Conservation (phyloP, 257 asterid genomes). For the Eucommia ulmoides region DNA sequence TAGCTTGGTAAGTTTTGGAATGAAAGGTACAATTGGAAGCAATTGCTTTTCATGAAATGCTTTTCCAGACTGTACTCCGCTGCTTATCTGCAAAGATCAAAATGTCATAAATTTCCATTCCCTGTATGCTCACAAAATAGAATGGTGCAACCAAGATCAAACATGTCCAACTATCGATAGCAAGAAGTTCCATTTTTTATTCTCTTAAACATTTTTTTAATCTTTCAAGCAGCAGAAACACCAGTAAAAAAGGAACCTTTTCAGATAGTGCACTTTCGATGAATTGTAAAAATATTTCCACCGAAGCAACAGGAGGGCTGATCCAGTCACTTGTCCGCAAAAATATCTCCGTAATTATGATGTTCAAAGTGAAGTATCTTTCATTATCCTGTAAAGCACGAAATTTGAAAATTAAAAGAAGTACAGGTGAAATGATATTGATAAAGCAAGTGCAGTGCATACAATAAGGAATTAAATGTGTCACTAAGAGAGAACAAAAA, state of each 20-base stretch:
- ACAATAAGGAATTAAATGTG: too few species aligned
- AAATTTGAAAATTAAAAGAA: too few species aligned
- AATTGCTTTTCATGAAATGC: conserved; percentile 43
- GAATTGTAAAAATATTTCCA: conserved; percentile 66
- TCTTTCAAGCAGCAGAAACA: too few species aligned
- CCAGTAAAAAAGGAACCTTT: conserved; percentile 49
- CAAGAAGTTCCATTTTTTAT: too few species aligned
- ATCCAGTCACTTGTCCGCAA: conserved; percentile 46
- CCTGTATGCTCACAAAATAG: too few species aligned
- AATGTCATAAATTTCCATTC: too few species aligned
- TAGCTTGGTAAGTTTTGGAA: conserved; percentile 48
- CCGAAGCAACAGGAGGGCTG: conserved; percentile 29
- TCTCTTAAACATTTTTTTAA: too few species aligned
- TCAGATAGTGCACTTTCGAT: conserved; percentile 44
- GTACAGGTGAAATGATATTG: too few species aligned
- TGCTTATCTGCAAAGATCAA: conserved; percentile 35
- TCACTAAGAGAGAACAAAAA: too few species aligned
- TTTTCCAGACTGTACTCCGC: conserved; percentile 28
- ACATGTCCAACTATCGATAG: too few species aligned
- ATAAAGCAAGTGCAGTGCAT: too few species aligned
- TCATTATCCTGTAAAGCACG: conserved; percentile 73
- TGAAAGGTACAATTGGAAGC: conserved; percentile 54
- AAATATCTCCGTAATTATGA: conserved; percentile 48
- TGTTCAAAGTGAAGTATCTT: conserved; percentile 49
- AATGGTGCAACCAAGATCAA: too few species aligned